These are phyloP conservation scores for Escovopsis sp. DNA, from an alignment of 2,329 filamentous ascomycete genomes.

Conservation along the genomic window DNA sequence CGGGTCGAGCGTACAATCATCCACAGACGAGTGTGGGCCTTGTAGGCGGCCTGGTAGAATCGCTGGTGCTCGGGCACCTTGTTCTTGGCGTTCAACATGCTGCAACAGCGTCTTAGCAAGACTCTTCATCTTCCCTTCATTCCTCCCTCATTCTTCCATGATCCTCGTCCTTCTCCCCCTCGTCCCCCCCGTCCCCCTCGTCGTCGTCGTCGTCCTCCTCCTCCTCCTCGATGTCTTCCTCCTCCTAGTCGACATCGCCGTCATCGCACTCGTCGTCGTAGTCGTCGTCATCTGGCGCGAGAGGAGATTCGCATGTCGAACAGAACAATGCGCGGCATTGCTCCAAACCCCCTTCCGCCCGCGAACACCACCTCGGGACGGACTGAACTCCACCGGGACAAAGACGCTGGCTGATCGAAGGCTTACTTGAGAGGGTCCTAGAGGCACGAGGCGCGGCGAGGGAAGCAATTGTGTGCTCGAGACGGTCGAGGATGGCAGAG, in stretches of 20 bases:
- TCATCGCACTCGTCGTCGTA: no score
- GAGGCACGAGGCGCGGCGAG: background rate
- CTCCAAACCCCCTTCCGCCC: no score
- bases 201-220: no score
- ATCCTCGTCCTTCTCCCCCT: no score
- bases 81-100: conserved; percentile 58
- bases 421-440: background rate
- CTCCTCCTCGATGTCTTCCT: no score
- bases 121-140: conserved; percentile 4
- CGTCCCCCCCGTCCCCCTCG: no score
- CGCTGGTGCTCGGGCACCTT: conserved; percentile 61
- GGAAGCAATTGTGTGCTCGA: background rate
- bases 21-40: conserved; percentile 55
- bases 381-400: background rate
- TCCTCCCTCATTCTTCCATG: no score
- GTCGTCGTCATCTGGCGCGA: no score
- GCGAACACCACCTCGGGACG: no score
- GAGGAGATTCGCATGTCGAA: no score
- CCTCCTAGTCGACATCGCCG: no score
- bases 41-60: conserved; percentile 59
- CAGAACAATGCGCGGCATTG: no score
- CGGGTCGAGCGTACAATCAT: conserved; percentile 46
- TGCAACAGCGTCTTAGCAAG: conserved; percentile 18
- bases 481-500: background rate
- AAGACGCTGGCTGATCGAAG: background rate